Conservation (phyloP, 2,329 filamentous ascomycete genomes). For the Fusarium sp. region DNA sequence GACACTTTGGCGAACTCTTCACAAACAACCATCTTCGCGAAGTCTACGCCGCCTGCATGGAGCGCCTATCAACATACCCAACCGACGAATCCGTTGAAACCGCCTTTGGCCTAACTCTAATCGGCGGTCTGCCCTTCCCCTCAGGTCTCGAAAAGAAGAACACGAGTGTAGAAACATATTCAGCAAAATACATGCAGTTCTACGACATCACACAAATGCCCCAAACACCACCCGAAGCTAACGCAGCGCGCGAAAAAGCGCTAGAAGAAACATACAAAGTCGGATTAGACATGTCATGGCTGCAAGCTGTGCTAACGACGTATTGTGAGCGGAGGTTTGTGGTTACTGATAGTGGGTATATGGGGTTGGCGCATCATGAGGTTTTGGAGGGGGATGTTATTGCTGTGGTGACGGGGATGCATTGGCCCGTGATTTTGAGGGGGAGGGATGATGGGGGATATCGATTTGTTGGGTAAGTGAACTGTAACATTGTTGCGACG, state of each 20-base stretch:
- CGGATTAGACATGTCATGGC: conserved; percentile 18
- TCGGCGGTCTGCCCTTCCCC: conserved; percentile 15
- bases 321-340: conserved; percentile 35
- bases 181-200: conserved; percentile 24
- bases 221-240: background rate
- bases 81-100: conserved; percentile 28
- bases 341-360: conserved; percentile 26
- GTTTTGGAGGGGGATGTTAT: conserved; percentile 24
- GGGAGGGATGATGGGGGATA: conserved; percentile 1
- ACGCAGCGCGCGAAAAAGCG: background rate
- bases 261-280: background rate
- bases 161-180: conserved; percentile 17
- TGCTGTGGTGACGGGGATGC: conserved; percentile 22
- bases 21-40: background rate
- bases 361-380: conserved; percentile 35
- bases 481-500: background rate
- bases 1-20: conserved; percentile 23
- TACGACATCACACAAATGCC: conserved; percentile 13
- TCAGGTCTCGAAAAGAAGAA: background rate
- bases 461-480: conserved; percentile 40
- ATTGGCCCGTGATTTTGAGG: conserved; percentile 26
- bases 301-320: background rate
- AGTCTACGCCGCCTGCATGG: conserved; percentile 15
- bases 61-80: conserved; percentile 14
- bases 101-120: conserved; percentile 23